Conservation (phyloP, 2,329 filamentous ascomycete genomes). For the Camptophora hylomeconis region DNA sequence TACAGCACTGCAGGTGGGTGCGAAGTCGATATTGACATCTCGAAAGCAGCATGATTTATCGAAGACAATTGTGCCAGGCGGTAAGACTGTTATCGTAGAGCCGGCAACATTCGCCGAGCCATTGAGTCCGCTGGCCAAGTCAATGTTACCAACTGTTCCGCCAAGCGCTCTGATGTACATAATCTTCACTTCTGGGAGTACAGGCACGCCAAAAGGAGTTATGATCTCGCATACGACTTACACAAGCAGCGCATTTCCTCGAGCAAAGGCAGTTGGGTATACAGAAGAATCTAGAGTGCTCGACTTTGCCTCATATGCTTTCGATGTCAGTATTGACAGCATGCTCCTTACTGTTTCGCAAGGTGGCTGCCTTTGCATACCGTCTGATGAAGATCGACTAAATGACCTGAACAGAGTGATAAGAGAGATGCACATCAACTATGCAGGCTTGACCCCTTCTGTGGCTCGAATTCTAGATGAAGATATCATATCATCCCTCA, state of each 20-base stretch:
- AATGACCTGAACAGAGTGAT: constrained; percentile 38
- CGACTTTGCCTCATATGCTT: constrained; percentile 33
- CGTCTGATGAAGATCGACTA: constrained; percentile 28
- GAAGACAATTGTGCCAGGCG: constrained; percentile 21
- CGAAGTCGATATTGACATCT: constrained; percentile 23
- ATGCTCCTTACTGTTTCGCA: constrained; percentile 24
- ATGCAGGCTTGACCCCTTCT: constrained; percentile 45
- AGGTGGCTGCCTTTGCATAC: constrained; percentile 36
- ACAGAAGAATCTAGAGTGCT: constrained; percentile 20
- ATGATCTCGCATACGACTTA: constrained; percentile 24
- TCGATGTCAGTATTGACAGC: constrained; percentile 32
- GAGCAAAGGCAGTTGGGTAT: constrained; percentile 36
- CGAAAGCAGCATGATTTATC: constrained; percentile 20
- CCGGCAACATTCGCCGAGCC: constrained; percentile 15
- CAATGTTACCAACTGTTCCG: constrained; percentile 18
- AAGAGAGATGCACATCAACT: constrained; percentile 37
- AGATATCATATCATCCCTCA: constrained; percentile 30
- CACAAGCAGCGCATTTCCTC: constrained; percentile 27
- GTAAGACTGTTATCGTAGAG: constrained; percentile 19
- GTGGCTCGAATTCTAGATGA: constrained; percentile 39
- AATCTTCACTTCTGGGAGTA: constrained; percentile 23
- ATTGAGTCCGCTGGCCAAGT: constrained; percentile 5
- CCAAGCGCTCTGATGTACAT: constrained; percentile 25
- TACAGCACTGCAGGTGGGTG: constrained; percentile 24
- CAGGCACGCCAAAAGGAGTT: constrained; percentile 21